Evolutionary conservation across 2,329 filamentous ascomycete genomes (phyloP).

Genomic region (Microthyrium microscopicum): DNA sequence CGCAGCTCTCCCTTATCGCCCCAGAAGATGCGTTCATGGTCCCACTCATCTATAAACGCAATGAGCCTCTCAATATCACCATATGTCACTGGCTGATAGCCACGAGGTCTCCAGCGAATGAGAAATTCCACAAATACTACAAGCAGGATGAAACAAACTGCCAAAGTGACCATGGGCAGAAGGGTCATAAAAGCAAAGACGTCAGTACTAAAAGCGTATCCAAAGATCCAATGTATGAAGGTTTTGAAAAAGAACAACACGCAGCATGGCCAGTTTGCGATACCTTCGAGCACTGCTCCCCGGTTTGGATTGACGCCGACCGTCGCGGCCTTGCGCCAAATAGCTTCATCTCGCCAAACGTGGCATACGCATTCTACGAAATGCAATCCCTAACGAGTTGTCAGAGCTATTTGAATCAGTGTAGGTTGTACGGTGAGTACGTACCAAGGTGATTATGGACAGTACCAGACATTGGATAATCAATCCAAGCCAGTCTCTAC

Average conservation of each 20-base stretch:
- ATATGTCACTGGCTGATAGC: constrained; percentile 3
- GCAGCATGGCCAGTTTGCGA: constrained; percentile 3
- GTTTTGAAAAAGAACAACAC: constrained; percentile 4
- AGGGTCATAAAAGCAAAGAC: constrained; percentile 1
- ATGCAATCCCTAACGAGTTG: too few relatives aligned
- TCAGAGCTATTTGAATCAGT: too few relatives aligned
- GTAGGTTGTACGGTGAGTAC: too few relatives aligned
- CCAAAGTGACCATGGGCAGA: constrained; percentile 1
- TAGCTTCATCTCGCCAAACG: constrained; percentile 5
- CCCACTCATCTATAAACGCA: constrained; percentile 3
- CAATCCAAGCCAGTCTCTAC: constrained; percentile 4
- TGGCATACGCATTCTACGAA: constrained; percentile 5
- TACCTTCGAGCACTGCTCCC: neutral
- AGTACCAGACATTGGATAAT: constrained; percentile 3
- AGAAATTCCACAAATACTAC: constrained; percentile 1
- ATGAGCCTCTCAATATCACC: constrained; percentile 2
- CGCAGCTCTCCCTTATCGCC: constrained; percentile 4
- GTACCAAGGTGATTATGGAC: neutral
- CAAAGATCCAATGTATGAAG: constrained; percentile 4
- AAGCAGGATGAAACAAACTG: neutral
- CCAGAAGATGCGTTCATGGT: constrained; percentile 5
- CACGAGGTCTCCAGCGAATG: constrained; percentile 1
- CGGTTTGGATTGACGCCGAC: neutral
- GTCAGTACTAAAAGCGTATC: constrained; percentile 1
- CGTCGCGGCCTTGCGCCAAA: constrained; percentile 5